Base-by-base conservation (phyloP, 352 stramenopile species). In the Elongisporangium prolatum region DNA sequence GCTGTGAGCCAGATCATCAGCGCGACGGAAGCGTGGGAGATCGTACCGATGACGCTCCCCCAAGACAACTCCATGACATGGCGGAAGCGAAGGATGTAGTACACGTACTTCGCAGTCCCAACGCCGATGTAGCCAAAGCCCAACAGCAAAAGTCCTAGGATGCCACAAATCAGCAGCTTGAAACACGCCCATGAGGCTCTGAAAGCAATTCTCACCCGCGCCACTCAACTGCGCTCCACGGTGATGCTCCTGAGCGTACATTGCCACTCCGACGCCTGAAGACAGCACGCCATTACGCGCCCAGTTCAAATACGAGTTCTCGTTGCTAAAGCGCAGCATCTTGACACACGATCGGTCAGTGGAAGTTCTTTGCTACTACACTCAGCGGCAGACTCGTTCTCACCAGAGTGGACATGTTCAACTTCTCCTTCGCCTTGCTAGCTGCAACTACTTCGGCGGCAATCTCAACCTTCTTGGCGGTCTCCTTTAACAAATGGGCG, bases 241-340 rank as follows among this genome's bases (percentile, higher is more conserved):
- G 59, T 95, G 85, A 63, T 95, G 85, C 65, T 95, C 85, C 67
- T 95, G 85, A 24, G 85, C 85, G 59, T 95, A 95, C 85, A 95
- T 95, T 28, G 83, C 85, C 38, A 95, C 85, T 21, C 85, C 85
- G 48, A 95, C 85, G 14, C 67, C 75, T 9, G 85, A 95, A 11
- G 85, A 91, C 48, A 95, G 49, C 47, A 95, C 85, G 28, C 85
- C 85, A 54, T 95, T 95, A 64, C 85, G 74, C 37, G 85, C 83
- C 85, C 85, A 95, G 66, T 95, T 95, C 58, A 95, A 56, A 60
- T 93, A 95, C 68, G 85, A 95, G 64, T 90, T 91, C 58, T 95
- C 85, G 52, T 95, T 95, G 62, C 79, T 90, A 62, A 95, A 95
- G 60, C 85, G 83, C 28, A 95, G 71, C 20, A 77, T 62, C 85